Evolutionary conservation across 2,329 filamentous ascomycete species (phyloP), one percentile per base, ranked within the genome.

Genomic region (Trichoderma koningii): DNA sequence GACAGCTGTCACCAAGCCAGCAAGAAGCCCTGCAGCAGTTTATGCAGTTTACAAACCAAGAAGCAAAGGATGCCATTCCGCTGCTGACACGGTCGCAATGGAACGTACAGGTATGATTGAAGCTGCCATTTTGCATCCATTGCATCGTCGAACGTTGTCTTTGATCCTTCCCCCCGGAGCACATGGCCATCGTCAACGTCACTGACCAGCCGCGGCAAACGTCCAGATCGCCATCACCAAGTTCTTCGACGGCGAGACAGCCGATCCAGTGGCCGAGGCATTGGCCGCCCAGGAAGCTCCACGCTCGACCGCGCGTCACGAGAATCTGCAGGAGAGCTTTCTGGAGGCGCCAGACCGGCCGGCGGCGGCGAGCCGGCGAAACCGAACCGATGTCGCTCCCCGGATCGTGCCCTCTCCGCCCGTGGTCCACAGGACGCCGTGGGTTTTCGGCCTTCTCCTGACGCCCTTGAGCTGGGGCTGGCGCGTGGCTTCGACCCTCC

Each of bases 221-320:
- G 15, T 64, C 5, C 74, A 97, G 89, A 97, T 98, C 72, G 94
- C 95, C 65, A 94, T 99, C 69, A 87, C 95, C 69, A 96, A 96
- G 74, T 98, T 98, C 85, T 99, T 97, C 76, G 95, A 99, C 73
- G 95, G 95, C 70, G 95, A 98, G 79, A 89, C 89, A 3, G 86
- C 92, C 55, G 92, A 96, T 75, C 89, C 87, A 14, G 81, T 94
- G 19, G 89, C 90, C 65, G 92, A 95, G 79, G 91, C 91, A 65
- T 83, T 88, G 57, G 84, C 88, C 55, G 82, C 85, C 7, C 82
- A 88, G 66, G 77, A 82, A n/a, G 82, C 87, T 45, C 88, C 89
- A 19, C 85, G 86, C 53, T 82, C 85, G 68, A 79, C 87, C 66
- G 79, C 82, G 15, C 83, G 91, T 68, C 87, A 89, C 69, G 90